Conservation (phyloP, 2,329 filamentous ascomycete genomes). For the Fusarium miscanthi region DNA sequence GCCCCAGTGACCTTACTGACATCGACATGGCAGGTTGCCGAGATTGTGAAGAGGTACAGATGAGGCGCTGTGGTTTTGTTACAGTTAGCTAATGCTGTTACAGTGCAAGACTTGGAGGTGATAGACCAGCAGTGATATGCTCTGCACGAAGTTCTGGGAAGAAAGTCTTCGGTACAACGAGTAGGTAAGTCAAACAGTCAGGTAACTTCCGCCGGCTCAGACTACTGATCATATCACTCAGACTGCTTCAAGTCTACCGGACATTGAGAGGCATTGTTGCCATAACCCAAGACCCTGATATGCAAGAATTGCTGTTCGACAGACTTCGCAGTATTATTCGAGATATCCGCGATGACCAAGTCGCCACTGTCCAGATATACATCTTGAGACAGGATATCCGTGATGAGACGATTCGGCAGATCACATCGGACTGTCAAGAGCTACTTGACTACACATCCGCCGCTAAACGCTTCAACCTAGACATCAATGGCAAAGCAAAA, state of each 20-base stretch:
- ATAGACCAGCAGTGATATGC: background rate
- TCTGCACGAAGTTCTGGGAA: background rate
- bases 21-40: background rate
- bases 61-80: accelerated
- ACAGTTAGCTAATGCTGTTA: background rate
- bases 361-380: background rate
- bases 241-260: background rate
- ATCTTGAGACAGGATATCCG: background rate
- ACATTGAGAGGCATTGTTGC: background rate
- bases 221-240: background rate
- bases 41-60: background rate
- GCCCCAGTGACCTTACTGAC: background rate
- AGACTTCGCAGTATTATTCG: background rate
- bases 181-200: background rate
- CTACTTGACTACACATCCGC: background rate
- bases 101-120: background rate
- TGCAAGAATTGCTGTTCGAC: background rate
- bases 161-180: background rate
- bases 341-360: background rate
- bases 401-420: background rate
- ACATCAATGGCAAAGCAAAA: background rate
- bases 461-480: background rate
- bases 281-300: background rate
- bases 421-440: background rate
- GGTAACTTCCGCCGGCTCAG: accelerated